Evolutionary conservation across 2,329 filamentous ascomycete species (phyloP).

Genomic region (Penicillium sp.): DNA sequence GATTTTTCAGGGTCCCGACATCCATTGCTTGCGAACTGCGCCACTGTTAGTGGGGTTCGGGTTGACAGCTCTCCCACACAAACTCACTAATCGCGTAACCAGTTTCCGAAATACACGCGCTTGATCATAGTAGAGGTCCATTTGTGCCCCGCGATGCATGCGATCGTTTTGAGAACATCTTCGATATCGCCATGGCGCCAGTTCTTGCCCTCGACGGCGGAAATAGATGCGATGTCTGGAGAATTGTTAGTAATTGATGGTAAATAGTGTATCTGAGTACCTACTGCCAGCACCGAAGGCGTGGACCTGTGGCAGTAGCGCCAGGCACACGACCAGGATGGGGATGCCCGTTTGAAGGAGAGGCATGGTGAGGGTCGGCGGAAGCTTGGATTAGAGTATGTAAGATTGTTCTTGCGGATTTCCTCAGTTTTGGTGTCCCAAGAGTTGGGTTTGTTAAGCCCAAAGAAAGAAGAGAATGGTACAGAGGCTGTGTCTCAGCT

Average conservation of each 20-base stretch:
- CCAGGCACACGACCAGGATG: constrained; percentile 36
- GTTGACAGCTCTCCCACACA: not conserved
- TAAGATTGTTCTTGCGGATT: not conserved
- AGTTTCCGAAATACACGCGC: constrained; percentile 82
- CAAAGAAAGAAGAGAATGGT: not conserved
- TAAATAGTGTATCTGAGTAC: constrained; percentile 11
- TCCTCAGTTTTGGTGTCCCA: not conserved
- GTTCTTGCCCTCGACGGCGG: constrained; percentile 52
- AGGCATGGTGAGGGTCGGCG: constrained; percentile 12
- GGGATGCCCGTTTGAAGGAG: constrained; percentile 29
- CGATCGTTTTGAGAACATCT: constrained; percentile 75
- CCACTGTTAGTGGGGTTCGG: not conserved
- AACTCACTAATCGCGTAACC: constrained; percentile 72
- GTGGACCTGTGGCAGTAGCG: constrained; percentile 41
- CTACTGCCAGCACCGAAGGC: constrained; percentile 49
- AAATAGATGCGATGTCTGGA: constrained; percentile 51
- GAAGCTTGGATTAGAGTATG: not conserved
- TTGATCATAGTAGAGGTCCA: constrained; percentile 79
- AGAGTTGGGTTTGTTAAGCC: not conserved
- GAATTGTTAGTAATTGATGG: constrained; percentile 4
- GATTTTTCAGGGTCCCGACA: constrained; percentile 74
- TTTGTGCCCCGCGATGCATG: constrained; percentile 78
- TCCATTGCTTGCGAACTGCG: constrained; percentile 72
- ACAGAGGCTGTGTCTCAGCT: constrained; percentile 9
- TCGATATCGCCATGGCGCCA: constrained; percentile 69